Percentiles rank a stretch among this genome's conserved stretches.
phyloP scores from a whole-genome alignment of 441 rosid species.

The Adansonia gregorii region DNA sequence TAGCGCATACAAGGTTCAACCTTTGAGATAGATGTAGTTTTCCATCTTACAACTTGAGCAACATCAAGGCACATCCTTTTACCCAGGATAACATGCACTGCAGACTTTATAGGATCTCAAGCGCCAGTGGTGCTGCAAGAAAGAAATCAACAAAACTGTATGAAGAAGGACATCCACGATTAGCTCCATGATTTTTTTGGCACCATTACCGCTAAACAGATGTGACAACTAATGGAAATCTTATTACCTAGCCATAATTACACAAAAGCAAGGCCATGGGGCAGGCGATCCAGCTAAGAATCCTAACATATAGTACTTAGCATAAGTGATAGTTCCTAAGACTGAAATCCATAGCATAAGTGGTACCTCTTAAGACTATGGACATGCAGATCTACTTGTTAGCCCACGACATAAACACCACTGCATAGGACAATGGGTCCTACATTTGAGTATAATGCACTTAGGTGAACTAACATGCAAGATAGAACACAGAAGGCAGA shows the following conservation, averaged over 20 bases:
- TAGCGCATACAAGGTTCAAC: slow-evolving; percentile 84
- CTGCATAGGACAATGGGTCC: neutral
- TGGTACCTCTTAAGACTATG: neutral
- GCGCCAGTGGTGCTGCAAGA: slow-evolving; percentile 86
- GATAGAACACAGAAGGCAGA: neutral
- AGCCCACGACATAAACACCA: neutral
- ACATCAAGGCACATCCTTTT: slow-evolving; percentile 76
- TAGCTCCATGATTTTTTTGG: neutral
- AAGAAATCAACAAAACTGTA: slow-evolving; percentile 21
- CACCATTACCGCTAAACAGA: slow-evolving; percentile 3
- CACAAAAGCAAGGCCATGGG: neutral
- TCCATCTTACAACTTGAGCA: slow-evolving; percentile 98
- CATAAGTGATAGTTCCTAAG: neutral
- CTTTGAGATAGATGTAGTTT: slow-evolving; percentile 55
- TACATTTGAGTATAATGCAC: neutral
- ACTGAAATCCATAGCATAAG: neutral
- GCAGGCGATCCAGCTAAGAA: neutral
- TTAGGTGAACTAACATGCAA: neutral
- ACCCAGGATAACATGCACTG: slow-evolving; percentile 84
- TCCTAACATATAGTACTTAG: neutral
- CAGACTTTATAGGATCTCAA: slow-evolving; percentile 90
- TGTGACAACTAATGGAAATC: neutral
- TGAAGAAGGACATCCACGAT: neutral
- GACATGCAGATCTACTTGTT: neutral
- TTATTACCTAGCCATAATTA: neutral